phyloP scores from a whole-genome alignment of 371 early-diverging fungal species.

The Sporodiniella umbellata region DNA sequence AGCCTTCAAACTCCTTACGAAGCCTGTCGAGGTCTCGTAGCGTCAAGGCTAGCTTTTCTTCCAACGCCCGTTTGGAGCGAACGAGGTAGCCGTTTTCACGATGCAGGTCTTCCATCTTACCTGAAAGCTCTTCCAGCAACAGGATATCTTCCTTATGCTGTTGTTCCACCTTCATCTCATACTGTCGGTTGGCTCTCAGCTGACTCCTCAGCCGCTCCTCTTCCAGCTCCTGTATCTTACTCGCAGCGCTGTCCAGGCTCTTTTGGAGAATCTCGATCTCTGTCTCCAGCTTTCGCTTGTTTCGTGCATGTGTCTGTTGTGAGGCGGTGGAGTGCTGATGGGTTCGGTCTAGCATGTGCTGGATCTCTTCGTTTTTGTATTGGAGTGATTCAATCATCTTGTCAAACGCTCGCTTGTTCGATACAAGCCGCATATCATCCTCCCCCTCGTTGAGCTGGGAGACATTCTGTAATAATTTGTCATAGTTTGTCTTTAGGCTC shows the following conservation, averaged over 20 bases:
- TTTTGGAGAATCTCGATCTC: slow-evolving; percentile 30
- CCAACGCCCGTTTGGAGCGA: slow-evolving; percentile 23
- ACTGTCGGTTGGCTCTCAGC: slow-evolving; percentile 5
- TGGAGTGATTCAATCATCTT: slow-evolving; percentile 37
- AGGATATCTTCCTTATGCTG: slow-evolving; percentile 20
- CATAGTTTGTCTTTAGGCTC: slow-evolving; percentile 47
- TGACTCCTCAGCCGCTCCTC: slow-evolving; percentile 9
- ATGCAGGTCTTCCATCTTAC: slow-evolving; percentile 37
- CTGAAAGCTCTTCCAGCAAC: slow-evolving; percentile 22
- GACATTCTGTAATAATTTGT: slow-evolving; percentile 41
- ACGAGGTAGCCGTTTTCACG: slow-evolving; percentile 37
- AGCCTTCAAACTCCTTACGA: slow-evolving; percentile 24
- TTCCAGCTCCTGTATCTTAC: slow-evolving; percentile 27
- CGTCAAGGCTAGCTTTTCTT: slow-evolving; percentile 18
- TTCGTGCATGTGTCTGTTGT: slow-evolving; percentile 17
- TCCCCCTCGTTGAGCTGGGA: slow-evolving; percentile 5
- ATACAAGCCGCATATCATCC: slow-evolving; percentile 26
- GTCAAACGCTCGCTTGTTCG: slow-evolving; percentile 31
- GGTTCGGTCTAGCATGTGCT: slow-evolving; percentile 25
- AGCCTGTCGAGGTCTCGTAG: slow-evolving; percentile 22
- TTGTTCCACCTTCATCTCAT: slow-evolving; percentile 15
- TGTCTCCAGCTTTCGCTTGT: slow-evolving; percentile 27
- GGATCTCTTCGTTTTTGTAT: slow-evolving; percentile 38
- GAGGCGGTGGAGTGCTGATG: slow-evolving; percentile 16
- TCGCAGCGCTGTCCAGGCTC: slow-evolving; percentile 23